Evolutionary conservation across 352 stramenopile species (phyloP).

Genomic region (Phytophthora citricola): DNA sequence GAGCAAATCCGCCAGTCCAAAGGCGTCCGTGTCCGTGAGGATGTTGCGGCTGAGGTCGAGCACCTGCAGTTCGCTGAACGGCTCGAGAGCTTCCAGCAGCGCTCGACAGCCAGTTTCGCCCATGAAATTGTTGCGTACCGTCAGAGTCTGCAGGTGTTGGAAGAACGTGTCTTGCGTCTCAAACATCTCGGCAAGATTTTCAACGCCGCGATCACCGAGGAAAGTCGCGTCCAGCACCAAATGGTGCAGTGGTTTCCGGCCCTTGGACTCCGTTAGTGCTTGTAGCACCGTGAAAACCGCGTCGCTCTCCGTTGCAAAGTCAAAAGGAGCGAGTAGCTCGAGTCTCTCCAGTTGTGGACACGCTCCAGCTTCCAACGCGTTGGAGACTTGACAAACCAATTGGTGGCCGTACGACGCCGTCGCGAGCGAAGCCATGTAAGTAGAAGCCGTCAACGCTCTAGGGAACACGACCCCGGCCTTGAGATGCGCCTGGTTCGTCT

Average conservation of each 20-base stretch:
- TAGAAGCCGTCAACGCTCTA: constrained; percentile 28
- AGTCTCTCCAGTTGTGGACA: constrained; percentile 53
- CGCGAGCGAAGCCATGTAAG: constrained; percentile 26
- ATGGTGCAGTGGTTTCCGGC: constrained; percentile 22
- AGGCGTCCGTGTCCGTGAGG: constrained; percentile 59
- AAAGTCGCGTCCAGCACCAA: constrained; percentile 70
- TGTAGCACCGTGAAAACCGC: constrained; percentile 43
- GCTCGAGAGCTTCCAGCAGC: constrained; percentile 36
- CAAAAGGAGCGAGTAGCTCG: constrained; percentile 59
- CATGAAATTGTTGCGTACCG: constrained; percentile 72
- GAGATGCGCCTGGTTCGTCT: constrained; percentile 41
- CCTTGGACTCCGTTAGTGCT: constrained; percentile 29
- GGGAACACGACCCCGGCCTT: constrained; percentile 51
- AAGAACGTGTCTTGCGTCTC: constrained; percentile 34
- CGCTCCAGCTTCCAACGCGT: constrained; percentile 41
- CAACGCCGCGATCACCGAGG: constrained; percentile 56
- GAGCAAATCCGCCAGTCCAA: constrained; percentile 48
- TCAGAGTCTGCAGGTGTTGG: constrained; percentile 40
- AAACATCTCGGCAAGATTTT: constrained; percentile 46
- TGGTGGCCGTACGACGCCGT: constrained; percentile 44
- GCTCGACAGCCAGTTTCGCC: constrained; percentile 52
- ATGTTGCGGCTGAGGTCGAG: constrained; percentile 67
- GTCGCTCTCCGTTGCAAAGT: constrained; percentile 69
- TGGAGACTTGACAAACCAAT: constrained; percentile 46
- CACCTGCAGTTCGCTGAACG: constrained; percentile 37